phyloP scores from a whole-genome alignment of 495 filamentous ascomycete genomes.

The Astrocystis sublimbata region DNA sequence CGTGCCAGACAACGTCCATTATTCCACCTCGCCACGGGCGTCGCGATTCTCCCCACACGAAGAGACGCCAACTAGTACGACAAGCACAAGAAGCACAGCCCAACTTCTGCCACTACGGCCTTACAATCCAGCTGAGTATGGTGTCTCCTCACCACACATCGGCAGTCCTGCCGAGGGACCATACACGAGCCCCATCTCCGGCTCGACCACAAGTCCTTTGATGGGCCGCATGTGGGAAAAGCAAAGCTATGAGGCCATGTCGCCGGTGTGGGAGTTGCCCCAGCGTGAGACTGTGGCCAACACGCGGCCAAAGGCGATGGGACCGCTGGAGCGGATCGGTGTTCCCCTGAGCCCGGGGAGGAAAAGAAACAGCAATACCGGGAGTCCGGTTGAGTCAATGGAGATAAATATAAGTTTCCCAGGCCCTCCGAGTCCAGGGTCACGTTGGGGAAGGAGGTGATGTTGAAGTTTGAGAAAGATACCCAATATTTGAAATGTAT shows the following conservation, averaged over 20 bases:
- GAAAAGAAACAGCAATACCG: conserved; percentile 28
- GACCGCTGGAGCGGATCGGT: conserved; percentile 23
- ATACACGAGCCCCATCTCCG: conserved; percentile 36
- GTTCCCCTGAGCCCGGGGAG: conserved; percentile 22
- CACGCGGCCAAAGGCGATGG: conserved; percentile 13
- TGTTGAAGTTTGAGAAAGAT: background rate
- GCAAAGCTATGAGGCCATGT: conserved; percentile 17
- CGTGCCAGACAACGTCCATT: conserved; percentile 30
- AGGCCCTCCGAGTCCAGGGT: conserved; percentile 24
- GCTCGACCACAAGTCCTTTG: conserved; percentile 36
- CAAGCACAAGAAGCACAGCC: conserved; percentile 36
- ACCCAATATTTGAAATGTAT: background rate
- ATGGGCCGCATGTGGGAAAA: conserved; percentile 32
- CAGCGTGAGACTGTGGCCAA: conserved; percentile 10
- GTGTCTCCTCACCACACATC: conserved; percentile 25
- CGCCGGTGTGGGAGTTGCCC: conserved; percentile 20
- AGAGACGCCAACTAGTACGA: conserved; percentile 34
- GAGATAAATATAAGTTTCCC: conserved; percentile 33
- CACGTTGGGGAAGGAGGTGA: conserved; percentile 8
- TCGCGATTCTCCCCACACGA: conserved; percentile 34
- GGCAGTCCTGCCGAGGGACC: conserved; percentile 18
- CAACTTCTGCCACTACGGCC: conserved; percentile 38
- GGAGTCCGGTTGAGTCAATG: conserved; percentile 32
- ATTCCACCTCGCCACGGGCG: conserved; percentile 36
- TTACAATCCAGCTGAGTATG: conserved; percentile 46